Percentiles rank a stretch among this genome's conserved stretches.
phyloP scores from a whole-genome alignment of 345 rosid genomes.

The Salix caprea region DNA sequence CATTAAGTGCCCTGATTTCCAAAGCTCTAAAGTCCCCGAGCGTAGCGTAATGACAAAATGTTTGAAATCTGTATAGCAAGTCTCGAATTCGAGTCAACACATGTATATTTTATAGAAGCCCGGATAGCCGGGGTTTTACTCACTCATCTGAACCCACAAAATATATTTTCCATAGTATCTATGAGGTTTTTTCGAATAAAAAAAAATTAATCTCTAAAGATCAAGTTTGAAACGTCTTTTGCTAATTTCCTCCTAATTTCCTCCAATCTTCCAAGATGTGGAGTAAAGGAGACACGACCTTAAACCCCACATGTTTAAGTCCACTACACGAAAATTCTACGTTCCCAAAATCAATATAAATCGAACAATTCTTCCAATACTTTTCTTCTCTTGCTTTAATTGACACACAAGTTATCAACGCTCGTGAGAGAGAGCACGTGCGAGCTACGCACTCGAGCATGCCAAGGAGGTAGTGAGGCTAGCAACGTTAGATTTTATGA shows the following conservation, averaged over 20 bases:
- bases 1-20: background rate
- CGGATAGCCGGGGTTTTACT: fast-evolving
- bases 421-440: background rate
- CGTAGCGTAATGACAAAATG: no score
- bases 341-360: background rate
- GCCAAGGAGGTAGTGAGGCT: background rate
- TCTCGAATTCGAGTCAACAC: no score
- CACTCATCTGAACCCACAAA: no score
- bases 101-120: no score
- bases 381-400: background rate
- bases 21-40: background rate
- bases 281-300: background rate
- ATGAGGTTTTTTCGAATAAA: no score
- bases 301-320: background rate
- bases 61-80: no score
- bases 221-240: slow-evolving; percentile 8
- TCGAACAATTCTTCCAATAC: background rate
- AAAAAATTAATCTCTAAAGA: background rate
- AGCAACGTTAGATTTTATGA: background rate
- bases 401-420: background rate
- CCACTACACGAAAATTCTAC: background rate
- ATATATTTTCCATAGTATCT: no score
- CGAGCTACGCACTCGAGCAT: background rate
- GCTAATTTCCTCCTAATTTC: slow-evolving; percentile 3
- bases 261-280: background rate